These are phyloP conservation scores for Polyporus arcularius DNA, from an alignment of 768 basidiomycete species.

Conservation along the genomic window DNA sequence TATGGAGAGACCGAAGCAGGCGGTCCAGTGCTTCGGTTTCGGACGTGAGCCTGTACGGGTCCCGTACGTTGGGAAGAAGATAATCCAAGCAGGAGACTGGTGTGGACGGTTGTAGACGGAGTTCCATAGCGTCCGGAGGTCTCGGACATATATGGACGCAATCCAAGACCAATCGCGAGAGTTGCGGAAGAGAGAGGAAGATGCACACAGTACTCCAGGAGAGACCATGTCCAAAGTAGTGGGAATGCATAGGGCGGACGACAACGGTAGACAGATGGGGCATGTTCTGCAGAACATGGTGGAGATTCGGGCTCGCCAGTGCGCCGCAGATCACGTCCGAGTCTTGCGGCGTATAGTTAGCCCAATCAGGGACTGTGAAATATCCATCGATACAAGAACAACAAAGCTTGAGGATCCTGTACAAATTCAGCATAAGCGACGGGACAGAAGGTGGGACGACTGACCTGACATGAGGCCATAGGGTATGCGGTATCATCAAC, in stretches of 20 bases:
- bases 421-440: background rate
- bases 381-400: background rate
- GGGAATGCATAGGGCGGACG: background rate
- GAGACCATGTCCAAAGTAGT: background rate
- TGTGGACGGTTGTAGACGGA: background rate
- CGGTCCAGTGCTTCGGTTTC: background rate
- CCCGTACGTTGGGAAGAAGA: background rate
- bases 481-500: background rate
- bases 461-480: background rate
- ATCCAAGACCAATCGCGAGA: background rate
- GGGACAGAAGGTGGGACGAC: background rate
- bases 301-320: background rate
- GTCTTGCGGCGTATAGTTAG: background rate
- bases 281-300: background rate
- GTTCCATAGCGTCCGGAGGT: background rate
- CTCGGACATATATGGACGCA: background rate
- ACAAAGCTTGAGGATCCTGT: background rate
- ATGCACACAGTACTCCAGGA: background rate
- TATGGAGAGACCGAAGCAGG: background rate
- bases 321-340: background rate
- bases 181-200: background rate
- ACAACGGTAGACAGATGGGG: background rate
- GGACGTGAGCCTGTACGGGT: too few species aligned
- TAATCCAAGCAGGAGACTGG: background rate
- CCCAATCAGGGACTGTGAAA: background rate